Evolutionary conservation across 345 rosid species (phyloP).

Genomic region (Citrus maxima): DNA sequence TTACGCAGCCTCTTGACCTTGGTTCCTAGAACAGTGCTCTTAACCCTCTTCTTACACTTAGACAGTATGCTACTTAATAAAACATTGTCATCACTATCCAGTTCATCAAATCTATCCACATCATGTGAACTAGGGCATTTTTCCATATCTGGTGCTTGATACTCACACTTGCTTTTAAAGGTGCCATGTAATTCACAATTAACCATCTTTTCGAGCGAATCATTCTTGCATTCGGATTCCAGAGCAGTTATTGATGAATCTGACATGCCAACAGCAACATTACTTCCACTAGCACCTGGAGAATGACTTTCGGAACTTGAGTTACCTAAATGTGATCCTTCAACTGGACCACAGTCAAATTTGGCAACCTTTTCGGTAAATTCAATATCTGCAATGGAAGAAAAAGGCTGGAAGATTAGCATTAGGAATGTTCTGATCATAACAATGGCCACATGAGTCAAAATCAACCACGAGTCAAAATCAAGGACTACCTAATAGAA

Average conservation of each 20-base stretch:
- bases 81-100: constrained; percentile 49
- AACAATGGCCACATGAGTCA: not conserved
- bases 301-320: constrained; percentile 65
- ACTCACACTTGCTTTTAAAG: constrained; percentile 18
- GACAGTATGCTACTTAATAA: constrained; percentile 34
- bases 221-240: constrained; percentile 37
- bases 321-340: constrained; percentile 31
- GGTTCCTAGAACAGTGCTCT: constrained; percentile 25
- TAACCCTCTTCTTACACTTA: constrained; percentile 26
- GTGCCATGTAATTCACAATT: constrained; percentile 15
- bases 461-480: not conserved
- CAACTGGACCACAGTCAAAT: constrained; percentile 28
- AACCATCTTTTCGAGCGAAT: constrained; percentile 22
- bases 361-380: constrained; percentile 45
- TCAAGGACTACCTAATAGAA: constrained; percentile 42
- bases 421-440: not conserved
- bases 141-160: constrained; percentile 21
- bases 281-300: constrained; percentile 57
- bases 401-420: not conserved
- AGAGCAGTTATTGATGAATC: constrained; percentile 45
- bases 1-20: constrained; percentile 39
- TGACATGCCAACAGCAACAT: constrained; percentile 40
- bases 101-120: constrained; percentile 24
- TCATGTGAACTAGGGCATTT: constrained; percentile 17
- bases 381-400: constrained; percentile 51